A percentile compares a stretch with the other conserved stretches of the same genome.
phyloP scores from a whole-genome alignment of 768 basidiomycete genomes.

The Mycena vulgaris region DNA sequence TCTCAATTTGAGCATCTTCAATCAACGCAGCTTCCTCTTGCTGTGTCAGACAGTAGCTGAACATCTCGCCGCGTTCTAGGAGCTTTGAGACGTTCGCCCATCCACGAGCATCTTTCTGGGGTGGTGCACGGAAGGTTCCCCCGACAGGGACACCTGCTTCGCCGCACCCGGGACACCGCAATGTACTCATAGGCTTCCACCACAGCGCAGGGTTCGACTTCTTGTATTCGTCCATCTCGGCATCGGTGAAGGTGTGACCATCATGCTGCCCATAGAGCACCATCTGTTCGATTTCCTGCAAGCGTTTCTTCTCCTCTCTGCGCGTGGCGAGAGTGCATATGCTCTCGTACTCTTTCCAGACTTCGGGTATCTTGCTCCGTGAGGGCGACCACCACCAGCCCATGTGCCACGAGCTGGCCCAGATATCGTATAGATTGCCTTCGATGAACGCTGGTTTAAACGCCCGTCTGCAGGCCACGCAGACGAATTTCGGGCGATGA shows the following conservation, averaged over 20 bases:
- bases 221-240: conserved; percentile 24
- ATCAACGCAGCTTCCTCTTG: conserved; percentile 4
- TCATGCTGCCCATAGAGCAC: neutral
- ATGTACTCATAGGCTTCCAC: conserved; percentile 23
- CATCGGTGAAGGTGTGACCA: neutral
- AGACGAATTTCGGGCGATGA: conserved; percentile 31
- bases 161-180: conserved; percentile 23
- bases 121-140: conserved; percentile 17
- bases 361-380: neutral
- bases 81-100: conserved; percentile 22
- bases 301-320: conserved; percentile 6
- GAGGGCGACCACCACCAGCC: conserved; percentile 30
- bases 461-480: conserved; percentile 21
- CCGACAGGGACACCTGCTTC: conserved; percentile 18
- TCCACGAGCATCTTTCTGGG: conserved; percentile 15
- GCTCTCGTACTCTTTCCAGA: conserved; percentile 6
- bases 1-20: conserved; percentile 18
- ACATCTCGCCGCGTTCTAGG: conserved; percentile 18
- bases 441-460: conserved; percentile 23
- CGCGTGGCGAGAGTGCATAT: neutral
- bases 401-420: conserved; percentile 5
- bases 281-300: neutral
- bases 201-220: conserved; percentile 22
- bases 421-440: conserved; percentile 27
- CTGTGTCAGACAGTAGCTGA: conserved; percentile 21